Base-by-base conservation (phyloP, 176 grass and related monocot species). In the Calamus simplicifolius region DNA sequence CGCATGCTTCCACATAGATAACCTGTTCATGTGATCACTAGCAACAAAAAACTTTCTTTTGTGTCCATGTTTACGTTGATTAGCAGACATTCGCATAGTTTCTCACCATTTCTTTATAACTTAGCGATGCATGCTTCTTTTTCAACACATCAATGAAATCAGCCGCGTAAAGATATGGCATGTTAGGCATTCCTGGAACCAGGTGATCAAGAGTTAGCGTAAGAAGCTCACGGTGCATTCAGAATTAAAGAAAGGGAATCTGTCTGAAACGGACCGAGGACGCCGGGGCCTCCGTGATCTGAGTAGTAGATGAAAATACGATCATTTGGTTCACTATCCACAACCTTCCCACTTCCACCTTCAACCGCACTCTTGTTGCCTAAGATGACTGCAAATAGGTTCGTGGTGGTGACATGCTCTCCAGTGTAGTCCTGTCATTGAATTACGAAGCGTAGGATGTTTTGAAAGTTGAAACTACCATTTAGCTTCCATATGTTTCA, bases 251-350 rank as follows among this genome's bases (percentile, higher is more conserved):
- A 58, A 55, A 38, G n/a, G 63, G 26, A 16, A 70, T 63, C 6
- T 10, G 5, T 63, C 6, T 10, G 5, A 58, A 67, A 61, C 59
- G 21, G 53, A 97, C 92, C 87, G 49, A 97, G 92, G 74, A 91
- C 92, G 58, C 92, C 92, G 66, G 92, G 78, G 52, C 92, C 92
- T 50, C 92, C 92, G 61, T 97, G 92, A 68, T 97, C 92, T 2
- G 92, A 80, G 72, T 91, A 97, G 61, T 97, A 97, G 72, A 97
- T 77, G 70, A 97, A 97, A 67, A 97, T 97, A 29, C 87, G 87
- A 55, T 97, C 92, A 55, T 80, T 60, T 43, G 71, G 66, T 80
- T 91, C 82, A 54, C 92, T 97, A 58, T 97, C 63, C 70, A 97
- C 77, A 27, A 97, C 92, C 75, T 97, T 97, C 68, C 76, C 69